These are phyloP conservation scores for Rubia peregrina DNA, from an alignment of 305 asterid genomes.

Conservation along the genomic window DNA sequence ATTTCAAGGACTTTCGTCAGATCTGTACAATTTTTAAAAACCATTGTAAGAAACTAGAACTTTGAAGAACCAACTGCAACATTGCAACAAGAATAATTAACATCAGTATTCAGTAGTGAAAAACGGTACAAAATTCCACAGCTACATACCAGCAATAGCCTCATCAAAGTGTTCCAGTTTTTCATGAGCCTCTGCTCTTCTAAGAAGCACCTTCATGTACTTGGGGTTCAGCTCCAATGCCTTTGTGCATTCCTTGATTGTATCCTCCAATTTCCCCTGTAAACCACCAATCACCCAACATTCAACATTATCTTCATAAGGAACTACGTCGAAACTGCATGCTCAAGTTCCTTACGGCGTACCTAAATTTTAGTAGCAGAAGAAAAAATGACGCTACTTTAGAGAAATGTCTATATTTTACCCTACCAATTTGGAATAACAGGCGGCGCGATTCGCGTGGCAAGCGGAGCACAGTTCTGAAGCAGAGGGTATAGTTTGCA, in stretches of 20 bases:
- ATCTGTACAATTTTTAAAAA: slow-evolving; percentile 36
- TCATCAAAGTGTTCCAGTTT: slow-evolving; percentile 78
- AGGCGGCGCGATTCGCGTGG: slow-evolving; percentile 79
- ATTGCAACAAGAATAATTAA: not conserved
- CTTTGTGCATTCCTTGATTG: slow-evolving; percentile 73
- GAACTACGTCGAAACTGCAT: not conserved
- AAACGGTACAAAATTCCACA: not conserved
- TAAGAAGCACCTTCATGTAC: slow-evolving; percentile 56
- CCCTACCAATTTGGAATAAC: slow-evolving; percentile 78
- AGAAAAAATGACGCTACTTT: not conserved
- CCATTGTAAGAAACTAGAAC: slow-evolving; percentile 8
- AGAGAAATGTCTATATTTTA: not conserved
- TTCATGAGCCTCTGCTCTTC: slow-evolving; percentile 87
- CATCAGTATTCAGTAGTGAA: not conserved
- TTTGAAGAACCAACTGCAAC: slow-evolving; percentile 7
- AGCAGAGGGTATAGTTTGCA: slow-evolving; percentile 49
- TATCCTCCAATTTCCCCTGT: slow-evolving; percentile 67
- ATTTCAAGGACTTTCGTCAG: slow-evolving; percentile 68
- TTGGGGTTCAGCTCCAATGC: slow-evolving; percentile 71
- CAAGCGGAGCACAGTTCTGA: slow-evolving; percentile 65
- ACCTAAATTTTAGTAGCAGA: no score
- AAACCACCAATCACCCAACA: slow-evolving; percentile 1
- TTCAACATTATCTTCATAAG: not conserved
- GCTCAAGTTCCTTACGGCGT: no score
- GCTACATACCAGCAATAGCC: slow-evolving; percentile 57